phyloP scores from a whole-genome alignment of 2,329 filamentous ascomycete species.

The Penicillium verrucosum region DNA sequence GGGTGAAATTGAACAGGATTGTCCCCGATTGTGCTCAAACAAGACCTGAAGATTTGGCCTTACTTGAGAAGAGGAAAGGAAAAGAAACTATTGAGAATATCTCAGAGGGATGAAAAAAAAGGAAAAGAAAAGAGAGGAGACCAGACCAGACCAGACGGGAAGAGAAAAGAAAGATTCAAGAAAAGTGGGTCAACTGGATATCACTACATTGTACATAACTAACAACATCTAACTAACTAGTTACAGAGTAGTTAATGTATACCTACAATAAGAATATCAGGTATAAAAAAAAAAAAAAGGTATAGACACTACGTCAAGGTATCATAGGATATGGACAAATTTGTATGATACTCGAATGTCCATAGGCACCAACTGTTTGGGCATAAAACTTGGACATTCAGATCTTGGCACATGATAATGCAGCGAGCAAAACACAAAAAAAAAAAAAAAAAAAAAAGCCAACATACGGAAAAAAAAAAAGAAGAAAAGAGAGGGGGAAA shows the following conservation, averaged over 20 bases:
- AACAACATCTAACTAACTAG: too few relatives aligned
- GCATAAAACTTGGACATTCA: slow-evolving; percentile 21
- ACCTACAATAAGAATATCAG: too few relatives aligned
- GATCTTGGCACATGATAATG: slow-evolving; percentile 27
- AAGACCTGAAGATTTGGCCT: background rate
- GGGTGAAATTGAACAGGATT: background rate
- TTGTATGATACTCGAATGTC: slow-evolving; percentile 20
- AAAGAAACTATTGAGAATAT: background rate
- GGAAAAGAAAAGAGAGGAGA: background rate
- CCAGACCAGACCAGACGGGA: background rate
- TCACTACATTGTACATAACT: background rate
- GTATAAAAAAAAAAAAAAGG: too few relatives aligned
- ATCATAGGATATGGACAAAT: slow-evolving; percentile 23
- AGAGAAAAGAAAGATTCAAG: background rate
- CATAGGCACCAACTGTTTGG: slow-evolving; percentile 13
- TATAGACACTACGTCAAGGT: background rate
- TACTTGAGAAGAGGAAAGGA: background rate
- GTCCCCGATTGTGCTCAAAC: background rate
- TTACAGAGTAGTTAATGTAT: too few relatives aligned
- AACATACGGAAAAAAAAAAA: slow-evolving; percentile 6
- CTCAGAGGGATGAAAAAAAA: too few relatives aligned
- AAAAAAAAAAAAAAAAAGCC: background rate
- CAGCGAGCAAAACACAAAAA: slow-evolving; percentile 8
- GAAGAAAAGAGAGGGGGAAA: slow-evolving; percentile 1
- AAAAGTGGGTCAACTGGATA: slow-evolving; percentile 1